Conservation (phyloP, 2,329 filamentous ascomycete genomes). For the Phialophora macrospora region DNA sequence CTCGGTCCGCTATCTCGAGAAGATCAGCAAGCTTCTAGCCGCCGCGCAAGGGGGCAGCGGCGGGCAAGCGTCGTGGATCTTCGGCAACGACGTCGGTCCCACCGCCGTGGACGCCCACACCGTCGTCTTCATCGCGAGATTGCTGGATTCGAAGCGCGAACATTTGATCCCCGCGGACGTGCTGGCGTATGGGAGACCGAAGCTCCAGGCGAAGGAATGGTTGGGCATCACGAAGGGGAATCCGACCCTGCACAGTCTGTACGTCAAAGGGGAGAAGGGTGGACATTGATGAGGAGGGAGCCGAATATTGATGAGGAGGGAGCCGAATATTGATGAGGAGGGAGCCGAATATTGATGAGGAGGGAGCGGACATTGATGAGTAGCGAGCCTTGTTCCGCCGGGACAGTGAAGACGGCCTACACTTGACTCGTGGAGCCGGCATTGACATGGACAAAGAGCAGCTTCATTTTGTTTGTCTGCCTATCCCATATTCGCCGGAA, state of each 20-base stretch:
- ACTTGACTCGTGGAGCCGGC: no score
- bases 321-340: no score
- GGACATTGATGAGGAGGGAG: neutral
- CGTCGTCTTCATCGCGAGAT: slow-evolving; percentile 23
- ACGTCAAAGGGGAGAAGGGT: slow-evolving; percentile 10
- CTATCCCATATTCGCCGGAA: no score
- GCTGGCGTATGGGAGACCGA: slow-evolving; percentile 9
- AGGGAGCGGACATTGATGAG: neutral
- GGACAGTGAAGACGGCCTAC: no score
- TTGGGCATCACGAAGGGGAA: slow-evolving; percentile 8
- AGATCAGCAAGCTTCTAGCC: slow-evolving; percentile 8
- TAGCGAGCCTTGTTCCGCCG: no score
- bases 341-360: no score
- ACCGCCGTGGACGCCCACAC: slow-evolving; percentile 28
- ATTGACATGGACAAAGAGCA: no score
- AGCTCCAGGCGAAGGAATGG: slow-evolving; percentile 11
- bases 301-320: no score
- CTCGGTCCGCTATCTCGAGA: slow-evolving; percentile 10
- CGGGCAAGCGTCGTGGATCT: slow-evolving; percentile 12
- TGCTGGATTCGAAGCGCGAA: slow-evolving; percentile 16
- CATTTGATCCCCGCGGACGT: slow-evolving; percentile 17
- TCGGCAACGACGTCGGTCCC: slow-evolving; percentile 17
- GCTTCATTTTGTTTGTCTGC: no score
- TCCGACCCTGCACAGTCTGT: slow-evolving; percentile 21
- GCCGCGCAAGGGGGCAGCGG: neutral